A percentile compares a stretch with the other conserved stretches of the same genome.
Conservation (phyloP, 2,329 filamentous ascomycete species). For the Leptodontidium sp. region DNA sequence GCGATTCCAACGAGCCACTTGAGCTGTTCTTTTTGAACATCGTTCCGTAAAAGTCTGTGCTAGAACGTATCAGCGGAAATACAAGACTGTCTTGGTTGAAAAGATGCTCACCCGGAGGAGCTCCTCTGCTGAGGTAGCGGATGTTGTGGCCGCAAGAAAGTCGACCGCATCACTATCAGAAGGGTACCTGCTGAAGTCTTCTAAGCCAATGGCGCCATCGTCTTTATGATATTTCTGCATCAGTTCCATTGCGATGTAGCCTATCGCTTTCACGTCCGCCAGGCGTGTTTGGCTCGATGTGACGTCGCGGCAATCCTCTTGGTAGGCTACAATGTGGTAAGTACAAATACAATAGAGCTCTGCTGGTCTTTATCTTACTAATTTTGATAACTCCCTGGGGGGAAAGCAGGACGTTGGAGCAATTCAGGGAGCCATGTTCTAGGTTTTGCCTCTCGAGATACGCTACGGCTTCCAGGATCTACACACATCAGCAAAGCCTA, state of each 20-base stretch:
- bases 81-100: background rate
- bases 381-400: background rate
- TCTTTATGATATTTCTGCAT: too few species aligned
- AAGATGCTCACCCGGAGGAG: background rate
- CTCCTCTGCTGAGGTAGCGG: background rate
- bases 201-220: too few species aligned
- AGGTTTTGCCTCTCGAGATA: slow-evolving; percentile 23
- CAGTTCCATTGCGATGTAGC: too few species aligned
- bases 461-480: slow-evolving; percentile 28
- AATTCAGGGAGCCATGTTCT: slow-evolving; percentile 25
- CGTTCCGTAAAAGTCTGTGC: too few species aligned
- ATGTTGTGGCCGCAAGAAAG: too few species aligned
- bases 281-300: slow-evolving; percentile 9
- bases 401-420: slow-evolving; percentile 29
- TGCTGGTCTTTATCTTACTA: too few species aligned
- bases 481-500: background rate
- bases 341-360: background rate
- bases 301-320: slow-evolving; percentile 25
- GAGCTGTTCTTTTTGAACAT: too few species aligned
- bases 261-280: slow-evolving; percentile 30
- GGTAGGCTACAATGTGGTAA: slow-evolving; percentile 22
- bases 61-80: slow-evolving; percentile 1
- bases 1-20: too few species aligned
- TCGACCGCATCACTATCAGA: too few species aligned
- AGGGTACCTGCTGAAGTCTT: too few species aligned